These are phyloP conservation scores for Daldinia decipiens DNA, from an alignment of 495 filamentous ascomycete species.

Conservation along the genomic window DNA sequence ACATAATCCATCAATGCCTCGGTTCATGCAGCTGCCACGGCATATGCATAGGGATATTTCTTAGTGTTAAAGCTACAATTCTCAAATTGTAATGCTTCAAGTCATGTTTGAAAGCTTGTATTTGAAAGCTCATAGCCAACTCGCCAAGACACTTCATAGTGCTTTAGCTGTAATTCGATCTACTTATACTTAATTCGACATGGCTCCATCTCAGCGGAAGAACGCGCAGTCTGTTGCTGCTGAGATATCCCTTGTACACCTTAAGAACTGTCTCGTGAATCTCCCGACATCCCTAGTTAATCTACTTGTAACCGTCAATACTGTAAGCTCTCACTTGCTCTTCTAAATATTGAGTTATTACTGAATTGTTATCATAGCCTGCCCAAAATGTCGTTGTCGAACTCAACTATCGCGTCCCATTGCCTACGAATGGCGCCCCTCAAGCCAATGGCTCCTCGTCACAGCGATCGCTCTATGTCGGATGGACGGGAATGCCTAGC, in stretches of 20 bases:
- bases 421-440: constrained; percentile 43
- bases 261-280: constrained; percentile 95
- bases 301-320: constrained; percentile 85
- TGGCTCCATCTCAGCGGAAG: constrained; percentile 66
- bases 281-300: constrained; percentile 85
- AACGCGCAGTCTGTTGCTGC: constrained; percentile 74
- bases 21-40: constrained; percentile 37
- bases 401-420: constrained; percentile 69
- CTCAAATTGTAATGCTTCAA: not conserved
- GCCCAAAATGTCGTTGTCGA: constrained; percentile 97
- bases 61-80: not conserved
- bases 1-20: constrained; percentile 36
- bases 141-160: constrained; percentile 4
- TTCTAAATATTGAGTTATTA: not conserved
- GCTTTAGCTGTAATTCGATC: not conserved
- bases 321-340: constrained; percentile 63
- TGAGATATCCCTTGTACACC: constrained; percentile 80
- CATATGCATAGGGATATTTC: constrained; percentile 18
- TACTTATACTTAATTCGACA: constrained; percentile 38
- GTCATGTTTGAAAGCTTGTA: constrained; percentile 14
- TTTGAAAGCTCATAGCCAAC: not conserved
- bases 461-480: constrained; percentile 79
- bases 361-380: constrained; percentile 60
- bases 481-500: constrained; percentile 98
- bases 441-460: constrained; percentile 54